phyloP scores from a whole-genome alignment of 495 filamentous ascomycete genomes.

The Saxispiralis lemnorum region DNA sequence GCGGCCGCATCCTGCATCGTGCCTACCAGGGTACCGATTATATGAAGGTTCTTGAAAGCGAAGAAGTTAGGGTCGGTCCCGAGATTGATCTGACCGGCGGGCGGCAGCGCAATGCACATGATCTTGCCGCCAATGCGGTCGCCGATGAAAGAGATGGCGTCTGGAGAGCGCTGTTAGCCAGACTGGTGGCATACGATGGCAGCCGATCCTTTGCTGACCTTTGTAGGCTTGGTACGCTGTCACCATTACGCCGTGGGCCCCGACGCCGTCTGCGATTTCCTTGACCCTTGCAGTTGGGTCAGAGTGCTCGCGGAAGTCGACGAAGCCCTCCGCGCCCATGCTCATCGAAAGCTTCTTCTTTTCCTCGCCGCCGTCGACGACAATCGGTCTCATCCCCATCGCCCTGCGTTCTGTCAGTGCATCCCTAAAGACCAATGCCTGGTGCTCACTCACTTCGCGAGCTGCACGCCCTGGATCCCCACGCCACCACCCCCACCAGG shows the following conservation, averaged over 20 bases:
- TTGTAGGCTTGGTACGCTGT: constrained; percentile 33
- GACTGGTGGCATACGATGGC: neutral
- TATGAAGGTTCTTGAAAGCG: constrained; percentile 28
- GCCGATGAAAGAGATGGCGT: constrained; percentile 22
- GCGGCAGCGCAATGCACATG: constrained; percentile 28
- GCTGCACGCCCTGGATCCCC: constrained; percentile 26
- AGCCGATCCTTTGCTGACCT: constrained; percentile 9
- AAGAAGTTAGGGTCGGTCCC: constrained; percentile 29
- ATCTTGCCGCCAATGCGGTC: constrained; percentile 27
- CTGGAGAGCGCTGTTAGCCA: neutral
- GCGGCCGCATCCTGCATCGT: constrained; percentile 30
- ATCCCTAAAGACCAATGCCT: neutral
- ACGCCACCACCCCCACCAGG: constrained; percentile 29
- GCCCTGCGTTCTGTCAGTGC: constrained; percentile 15
- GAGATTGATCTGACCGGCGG: constrained; percentile 20
- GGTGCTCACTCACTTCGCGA: constrained; percentile 18
- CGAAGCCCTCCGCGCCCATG: constrained; percentile 36
- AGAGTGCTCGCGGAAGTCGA: constrained; percentile 29
- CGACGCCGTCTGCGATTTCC: constrained; percentile 29
- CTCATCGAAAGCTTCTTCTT: constrained; percentile 27
- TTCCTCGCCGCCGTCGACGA: constrained; percentile 29
- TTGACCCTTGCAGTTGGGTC: constrained; percentile 27
- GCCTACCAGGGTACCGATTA: constrained; percentile 33
- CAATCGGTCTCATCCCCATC: constrained; percentile 38
- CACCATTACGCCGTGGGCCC: constrained; percentile 34